Evolutionary conservation across 257 asterid genomes (phyloP), one percentile per base, ranked within the genome.

Genomic region (Lycium barbarum): DNA sequence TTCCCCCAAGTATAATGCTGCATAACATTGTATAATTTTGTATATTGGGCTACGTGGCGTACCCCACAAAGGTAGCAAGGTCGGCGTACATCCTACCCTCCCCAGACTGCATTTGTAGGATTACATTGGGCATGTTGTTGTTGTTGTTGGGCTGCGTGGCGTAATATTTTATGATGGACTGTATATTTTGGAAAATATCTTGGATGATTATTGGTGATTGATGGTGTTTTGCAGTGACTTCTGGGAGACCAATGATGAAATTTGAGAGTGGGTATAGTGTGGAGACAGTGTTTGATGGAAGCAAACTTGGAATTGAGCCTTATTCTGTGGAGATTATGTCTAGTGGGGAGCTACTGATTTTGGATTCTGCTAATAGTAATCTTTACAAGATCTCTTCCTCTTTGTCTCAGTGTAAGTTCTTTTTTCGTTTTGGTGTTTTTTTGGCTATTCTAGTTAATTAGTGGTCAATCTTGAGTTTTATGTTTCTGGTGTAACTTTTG

Each of bases 271-370:
- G 99, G 40, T 95, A 94, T 84, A 91, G 86, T 80, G 97, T 95
- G 87, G 98, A 95, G 87, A 95, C 99, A 26, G 98, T 95, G 84
- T 95, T 95, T 83, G 99, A 95, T 82, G 99, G 99, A 54, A 95
- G 99, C 90, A 95, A 94, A 88, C 97, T 95, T 85, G 99, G 99
- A 78, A 89, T 95, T 88, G 99, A 95, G 88, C 99, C 99, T 61
- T 80, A 93, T 83, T 59, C 94, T 86, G 92, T 94, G 71, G 96
- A 94, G 80, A 82, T 93, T 61, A 87, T 92, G 90, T 91, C 98
- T 63, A 93, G 89, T 85, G 98, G 98, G 59, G 99, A 94, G 84
- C 97, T 95, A 49, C 96, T 95, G 17, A 92, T 95, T 88, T 87
- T 95, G 84, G 99, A 95, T 84, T 93, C 97, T 79, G 94, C 93